Evolutionary conservation across 129 eudicot genomes (phyloP).

Genomic region (Rutidosis leptorrhynchoides): DNA sequence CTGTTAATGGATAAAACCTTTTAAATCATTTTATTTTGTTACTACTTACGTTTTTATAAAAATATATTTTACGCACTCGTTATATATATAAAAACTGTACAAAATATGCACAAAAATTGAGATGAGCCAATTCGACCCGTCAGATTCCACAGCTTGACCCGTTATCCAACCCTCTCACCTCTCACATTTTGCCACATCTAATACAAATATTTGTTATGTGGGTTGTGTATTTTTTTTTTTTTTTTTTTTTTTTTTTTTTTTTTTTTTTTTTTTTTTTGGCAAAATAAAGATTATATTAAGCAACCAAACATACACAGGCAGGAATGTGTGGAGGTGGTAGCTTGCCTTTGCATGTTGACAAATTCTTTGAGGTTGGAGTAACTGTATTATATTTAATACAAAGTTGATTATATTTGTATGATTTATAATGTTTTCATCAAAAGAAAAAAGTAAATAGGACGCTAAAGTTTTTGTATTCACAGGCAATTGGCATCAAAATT

Average conservation of each 20-base stretch:
- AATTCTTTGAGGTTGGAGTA: conserved; percentile 73
- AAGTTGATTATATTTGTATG: too few species aligned
- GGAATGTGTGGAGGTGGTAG: conserved; percentile 95
- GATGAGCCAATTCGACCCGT: background rate
- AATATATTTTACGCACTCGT: background rate
- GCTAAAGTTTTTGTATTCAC: conserved; percentile 18
- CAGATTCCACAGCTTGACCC: background rate
- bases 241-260: too few species aligned
- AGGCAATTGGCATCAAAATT: conserved; percentile 75
- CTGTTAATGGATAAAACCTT: too few species aligned
- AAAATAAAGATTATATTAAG: too few species aligned
- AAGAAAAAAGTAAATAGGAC: too few species aligned
- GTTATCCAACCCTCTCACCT: background rate
- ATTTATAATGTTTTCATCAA: too few species aligned
- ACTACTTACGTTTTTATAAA: background rate
- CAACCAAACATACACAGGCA: too few species aligned
- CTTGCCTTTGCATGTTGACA: conserved; percentile 81
- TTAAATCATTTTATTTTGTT: too few species aligned
- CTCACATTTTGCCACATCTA: background rate
- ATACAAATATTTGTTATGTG: background rate
- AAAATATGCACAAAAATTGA: background rate
- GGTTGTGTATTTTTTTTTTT: too few species aligned
- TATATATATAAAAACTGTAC: background rate
- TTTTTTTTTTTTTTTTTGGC: too few species aligned
- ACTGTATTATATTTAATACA: conserved; percentile 15